These are phyloP conservation scores for Gyromitra esculenta DNA, from an alignment of 2,329 filamentous ascomycete genomes.

Conservation along the genomic window DNA sequence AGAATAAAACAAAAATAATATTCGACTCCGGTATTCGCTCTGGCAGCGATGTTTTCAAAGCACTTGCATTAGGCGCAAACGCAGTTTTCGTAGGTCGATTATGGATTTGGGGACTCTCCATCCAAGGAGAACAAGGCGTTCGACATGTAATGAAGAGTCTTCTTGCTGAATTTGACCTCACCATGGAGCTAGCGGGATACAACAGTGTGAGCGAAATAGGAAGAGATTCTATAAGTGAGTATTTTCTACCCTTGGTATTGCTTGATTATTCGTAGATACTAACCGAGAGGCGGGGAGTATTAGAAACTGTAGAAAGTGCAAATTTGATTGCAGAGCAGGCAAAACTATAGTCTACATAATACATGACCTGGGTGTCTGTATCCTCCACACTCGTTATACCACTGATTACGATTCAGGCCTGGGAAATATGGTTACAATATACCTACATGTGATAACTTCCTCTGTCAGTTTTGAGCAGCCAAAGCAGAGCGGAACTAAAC, in stretches of 20 bases:
- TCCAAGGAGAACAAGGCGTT: slow-evolving; percentile 70
- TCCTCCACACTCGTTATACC: neutral
- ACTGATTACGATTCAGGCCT: neutral
- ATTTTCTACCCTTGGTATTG: neutral
- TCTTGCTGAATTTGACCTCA: slow-evolving; percentile 70
- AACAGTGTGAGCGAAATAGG: slow-evolving; percentile 67
- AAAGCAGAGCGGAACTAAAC: neutral
- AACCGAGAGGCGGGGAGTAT: neutral
- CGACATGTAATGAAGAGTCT: slow-evolving; percentile 71
- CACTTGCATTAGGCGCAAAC: slow-evolving; percentile 61
- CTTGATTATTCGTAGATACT: neutral
- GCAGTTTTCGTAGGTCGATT: slow-evolving; percentile 68
- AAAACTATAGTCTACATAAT: neutral
- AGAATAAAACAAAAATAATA: slow-evolving; percentile 67
- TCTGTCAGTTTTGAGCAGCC: neutral
- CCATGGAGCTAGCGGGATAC: slow-evolving; percentile 70
- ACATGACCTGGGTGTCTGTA: neutral
- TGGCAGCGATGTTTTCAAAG: slow-evolving; percentile 62
- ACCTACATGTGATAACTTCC: neutral
- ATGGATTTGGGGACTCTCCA: slow-evolving; percentile 70
- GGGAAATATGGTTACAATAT: neutral
- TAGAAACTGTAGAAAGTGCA: neutral
- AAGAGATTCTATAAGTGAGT: slow-evolving; percentile 55
- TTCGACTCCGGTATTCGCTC: slow-evolving; percentile 69
- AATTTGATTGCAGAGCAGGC: neutral